These are phyloP conservation scores for Phaeodactylum tricornutum DNA, from an alignment of 108 stramenopile species.

Conservation along the genomic window DNA sequence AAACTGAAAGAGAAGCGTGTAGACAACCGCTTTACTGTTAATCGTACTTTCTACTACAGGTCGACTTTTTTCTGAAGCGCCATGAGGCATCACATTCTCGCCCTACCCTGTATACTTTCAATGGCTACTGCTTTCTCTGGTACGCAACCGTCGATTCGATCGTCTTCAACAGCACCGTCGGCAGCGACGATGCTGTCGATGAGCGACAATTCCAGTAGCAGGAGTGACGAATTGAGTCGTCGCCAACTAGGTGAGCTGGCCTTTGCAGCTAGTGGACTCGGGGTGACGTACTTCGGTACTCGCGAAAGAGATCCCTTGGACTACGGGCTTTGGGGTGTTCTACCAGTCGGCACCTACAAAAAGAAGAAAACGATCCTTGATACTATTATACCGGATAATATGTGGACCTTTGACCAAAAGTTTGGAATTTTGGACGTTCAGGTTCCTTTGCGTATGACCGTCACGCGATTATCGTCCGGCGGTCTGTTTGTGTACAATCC, in stretches of 20 bases:
- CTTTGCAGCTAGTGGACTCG: slow-evolving; percentile 47
- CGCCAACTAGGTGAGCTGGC: slow-evolving; percentile 49
- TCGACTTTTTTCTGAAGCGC: too few relatives aligned
- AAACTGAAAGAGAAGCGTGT: too few relatives aligned
- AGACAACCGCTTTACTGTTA: too few relatives aligned
- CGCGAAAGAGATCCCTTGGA: slow-evolving; percentile 59
- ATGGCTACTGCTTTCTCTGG: too few relatives aligned
- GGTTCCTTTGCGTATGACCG: slow-evolving; percentile 84
- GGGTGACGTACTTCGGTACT: slow-evolving; percentile 50
- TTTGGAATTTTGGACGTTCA: slow-evolving; percentile 91
- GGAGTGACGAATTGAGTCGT: too few relatives aligned
- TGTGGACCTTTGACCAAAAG: slow-evolving; percentile 94
- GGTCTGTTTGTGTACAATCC: slow-evolving; percentile 89
- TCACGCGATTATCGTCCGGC: slow-evolving; percentile 57
- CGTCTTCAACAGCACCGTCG: too few relatives aligned
- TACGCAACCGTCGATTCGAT: too few relatives aligned
- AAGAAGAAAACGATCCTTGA: slow-evolving; percentile 72
- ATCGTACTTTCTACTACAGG: too few relatives aligned
- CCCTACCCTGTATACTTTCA: too few relatives aligned
- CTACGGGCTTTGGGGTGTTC: slow-evolving; percentile 82
- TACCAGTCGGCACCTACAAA: slow-evolving; percentile 89
- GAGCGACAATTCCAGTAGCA: too few relatives aligned
- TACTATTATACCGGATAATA: slow-evolving; percentile 56
- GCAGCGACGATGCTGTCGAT: too few relatives aligned
- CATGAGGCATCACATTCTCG: too few relatives aligned